These are phyloP conservation scores for Candida tetrigidarum DNA, from an alignment of 1,139 yeast genomes.

Conservation along the genomic window DNA sequence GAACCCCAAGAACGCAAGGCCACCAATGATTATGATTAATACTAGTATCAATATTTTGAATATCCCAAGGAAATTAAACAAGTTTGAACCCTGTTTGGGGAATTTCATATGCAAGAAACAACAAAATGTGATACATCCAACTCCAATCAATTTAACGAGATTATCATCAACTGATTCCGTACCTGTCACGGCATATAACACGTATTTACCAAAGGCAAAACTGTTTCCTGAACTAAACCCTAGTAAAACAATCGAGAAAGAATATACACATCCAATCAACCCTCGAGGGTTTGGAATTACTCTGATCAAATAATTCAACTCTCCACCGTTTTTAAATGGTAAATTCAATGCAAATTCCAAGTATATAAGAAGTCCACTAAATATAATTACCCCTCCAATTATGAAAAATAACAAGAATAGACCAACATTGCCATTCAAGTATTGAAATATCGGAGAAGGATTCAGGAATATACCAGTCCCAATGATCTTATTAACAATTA, in stretches of 20 bases:
- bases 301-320: slow-evolving; percentile 51
- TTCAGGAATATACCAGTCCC: slow-evolving; percentile 58
- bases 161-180: slow-evolving; percentile 27
- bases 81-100: slow-evolving; percentile 45
- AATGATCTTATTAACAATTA: slow-evolving; percentile 54
- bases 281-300: slow-evolving; percentile 42
- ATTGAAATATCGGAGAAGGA: slow-evolving; percentile 50
- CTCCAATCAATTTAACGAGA: slow-evolving; percentile 47
- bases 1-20: slow-evolving; percentile 28
- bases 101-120: slow-evolving; percentile 41
- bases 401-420: slow-evolving; percentile 44
- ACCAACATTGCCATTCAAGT: slow-evolving; percentile 48
- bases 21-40: slow-evolving; percentile 44
- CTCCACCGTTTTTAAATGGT: slow-evolving; percentile 54
- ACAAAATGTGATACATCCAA: slow-evolving; percentile 45
- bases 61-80: slow-evolving; percentile 49
- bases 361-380: slow-evolving; percentile 51
- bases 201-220: slow-evolving; percentile 54
- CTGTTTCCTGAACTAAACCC: slow-evolving; percentile 57
- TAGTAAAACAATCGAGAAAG: slow-evolving; percentile 50
- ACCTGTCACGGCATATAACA: slow-evolving; percentile 39
- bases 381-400: slow-evolving; percentile 48
- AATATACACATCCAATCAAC: slow-evolving; percentile 46
- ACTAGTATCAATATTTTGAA: slow-evolving; percentile 45
- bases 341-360: slow-evolving; percentile 51